Conservation (phyloP, 306 rosid genomes). For the Ammopiptanthus mongolicus region DNA sequence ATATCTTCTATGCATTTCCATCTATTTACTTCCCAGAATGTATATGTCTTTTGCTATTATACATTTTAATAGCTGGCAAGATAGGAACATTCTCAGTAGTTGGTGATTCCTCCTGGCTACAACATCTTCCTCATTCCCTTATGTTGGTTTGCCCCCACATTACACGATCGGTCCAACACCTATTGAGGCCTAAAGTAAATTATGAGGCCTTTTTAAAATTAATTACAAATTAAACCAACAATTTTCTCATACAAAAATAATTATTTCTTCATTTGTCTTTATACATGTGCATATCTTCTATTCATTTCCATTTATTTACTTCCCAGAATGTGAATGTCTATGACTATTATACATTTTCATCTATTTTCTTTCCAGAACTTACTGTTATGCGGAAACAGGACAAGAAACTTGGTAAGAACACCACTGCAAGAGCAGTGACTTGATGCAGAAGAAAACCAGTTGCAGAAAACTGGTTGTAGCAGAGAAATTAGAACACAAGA, state of each 20-base stretch:
- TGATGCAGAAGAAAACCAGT: too few relatives aligned
- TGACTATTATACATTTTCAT: background rate
- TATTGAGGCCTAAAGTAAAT: too few relatives aligned
- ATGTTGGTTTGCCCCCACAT: constrained; percentile 86
- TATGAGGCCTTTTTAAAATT: too few relatives aligned
- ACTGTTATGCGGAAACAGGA: too few relatives aligned
- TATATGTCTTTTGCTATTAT: background rate
- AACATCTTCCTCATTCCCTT: constrained; percentile 38
- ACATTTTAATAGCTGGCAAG: constrained; percentile 34
- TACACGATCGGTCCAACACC: too few relatives aligned
- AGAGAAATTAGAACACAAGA: too few relatives aligned
- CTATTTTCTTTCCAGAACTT: constrained; percentile 15
- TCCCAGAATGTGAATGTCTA: background rate
- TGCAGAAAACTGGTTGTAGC: too few relatives aligned
- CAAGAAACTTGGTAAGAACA: too few relatives aligned
- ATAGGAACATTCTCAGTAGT: constrained; percentile 48
- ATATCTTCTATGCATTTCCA: background rate
- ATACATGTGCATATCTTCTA: background rate
- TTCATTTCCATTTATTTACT: constrained; percentile 12
- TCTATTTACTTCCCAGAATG: constrained; percentile 13
- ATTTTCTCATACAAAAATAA: too few relatives aligned
- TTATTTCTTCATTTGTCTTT: too few relatives aligned
- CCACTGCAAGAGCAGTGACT: too few relatives aligned
- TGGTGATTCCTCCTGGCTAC: constrained; percentile 38
- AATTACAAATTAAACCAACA: too few relatives aligned